Evolutionary conservation across 495 filamentous ascomycete species (phyloP).

Genomic region (Chaetomium cochliodes): DNA sequence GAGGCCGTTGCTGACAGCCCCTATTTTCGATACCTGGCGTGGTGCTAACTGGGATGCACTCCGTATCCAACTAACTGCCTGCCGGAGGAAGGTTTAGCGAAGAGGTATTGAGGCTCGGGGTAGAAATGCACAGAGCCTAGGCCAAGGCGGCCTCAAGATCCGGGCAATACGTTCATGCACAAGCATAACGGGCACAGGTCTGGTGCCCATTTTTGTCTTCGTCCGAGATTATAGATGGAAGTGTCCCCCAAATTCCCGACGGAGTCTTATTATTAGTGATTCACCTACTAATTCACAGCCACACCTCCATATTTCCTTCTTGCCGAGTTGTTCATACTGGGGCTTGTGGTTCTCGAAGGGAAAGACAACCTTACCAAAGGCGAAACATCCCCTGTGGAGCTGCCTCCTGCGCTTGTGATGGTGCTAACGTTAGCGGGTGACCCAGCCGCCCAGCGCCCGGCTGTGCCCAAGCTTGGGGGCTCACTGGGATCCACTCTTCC

Average conservation of each 20-base stretch:
- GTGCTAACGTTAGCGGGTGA: background rate
- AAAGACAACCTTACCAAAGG: background rate
- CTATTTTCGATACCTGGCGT: conserved; percentile 4
- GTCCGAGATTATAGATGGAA: background rate
- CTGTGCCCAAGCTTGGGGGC: conserved; percentile 7
- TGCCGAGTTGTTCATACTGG: background rate
- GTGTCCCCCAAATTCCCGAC: background rate
- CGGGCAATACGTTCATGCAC: background rate
- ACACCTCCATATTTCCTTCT: no score
- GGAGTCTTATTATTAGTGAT: no score
- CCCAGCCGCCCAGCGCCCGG: background rate
- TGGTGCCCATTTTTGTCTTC: background rate
- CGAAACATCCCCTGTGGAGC: conserved; percentile 17
- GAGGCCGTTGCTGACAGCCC: background rate
- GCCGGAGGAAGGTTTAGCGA: background rate
- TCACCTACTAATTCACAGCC: background rate
- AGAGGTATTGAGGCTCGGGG: no score
- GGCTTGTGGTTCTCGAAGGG: background rate
- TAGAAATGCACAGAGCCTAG: background rate
- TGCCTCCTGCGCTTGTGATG: conserved; percentile 7
- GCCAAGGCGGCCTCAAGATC: background rate
- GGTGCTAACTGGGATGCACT: no score
- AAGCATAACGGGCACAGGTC: background rate
- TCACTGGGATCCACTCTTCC: conserved; percentile 3
- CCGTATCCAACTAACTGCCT: background rate